Evolutionary conservation across 805 yeast species (phyloP).

Genomic region (Schizosaccharomyces cryophilus): DNA sequence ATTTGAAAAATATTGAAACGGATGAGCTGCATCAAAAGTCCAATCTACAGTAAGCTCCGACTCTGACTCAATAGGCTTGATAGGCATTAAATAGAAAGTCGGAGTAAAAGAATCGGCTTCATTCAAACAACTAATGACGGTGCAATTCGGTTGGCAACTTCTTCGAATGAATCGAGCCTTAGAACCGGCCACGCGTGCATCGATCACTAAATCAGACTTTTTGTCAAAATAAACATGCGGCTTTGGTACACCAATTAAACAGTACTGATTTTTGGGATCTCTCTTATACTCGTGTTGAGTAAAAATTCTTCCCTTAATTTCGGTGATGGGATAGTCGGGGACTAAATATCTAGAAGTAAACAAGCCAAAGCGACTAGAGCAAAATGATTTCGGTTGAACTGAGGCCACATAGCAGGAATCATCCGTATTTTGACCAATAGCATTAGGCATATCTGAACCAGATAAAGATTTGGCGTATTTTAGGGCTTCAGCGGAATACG

Average conservation of each 20-base stretch:
- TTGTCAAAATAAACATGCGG: conserved; percentile 35
- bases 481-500: neutral
- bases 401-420: neutral
- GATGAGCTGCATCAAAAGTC: conserved; percentile 73
- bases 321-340: conserved; percentile 30
- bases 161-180: conserved; percentile 49
- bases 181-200: conserved; percentile 61
- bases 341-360: conserved; percentile 16
- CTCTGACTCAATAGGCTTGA: conserved; percentile 31
- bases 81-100: conserved; percentile 24
- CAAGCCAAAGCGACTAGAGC: conserved; percentile 45
- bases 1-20: conserved; percentile 13
- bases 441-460: conserved; percentile 3
- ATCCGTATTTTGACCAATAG: conserved; percentile 17
- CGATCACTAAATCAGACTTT: conserved; percentile 40
- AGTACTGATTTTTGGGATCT: conserved; percentile 54
- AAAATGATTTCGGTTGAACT: conserved; percentile 13
- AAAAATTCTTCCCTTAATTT: conserved; percentile 51
- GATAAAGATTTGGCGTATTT: neutral
- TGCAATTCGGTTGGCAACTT: conserved; percentile 56
- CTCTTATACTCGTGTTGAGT: conserved; percentile 35
- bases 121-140: conserved; percentile 21
- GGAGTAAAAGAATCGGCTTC: conserved; percentile 20
- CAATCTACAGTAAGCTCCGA: conserved; percentile 58
- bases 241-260: conserved; percentile 42